Conservation (phyloP, 352 stramenopile species). For the Globisporangium spiculum region DNA sequence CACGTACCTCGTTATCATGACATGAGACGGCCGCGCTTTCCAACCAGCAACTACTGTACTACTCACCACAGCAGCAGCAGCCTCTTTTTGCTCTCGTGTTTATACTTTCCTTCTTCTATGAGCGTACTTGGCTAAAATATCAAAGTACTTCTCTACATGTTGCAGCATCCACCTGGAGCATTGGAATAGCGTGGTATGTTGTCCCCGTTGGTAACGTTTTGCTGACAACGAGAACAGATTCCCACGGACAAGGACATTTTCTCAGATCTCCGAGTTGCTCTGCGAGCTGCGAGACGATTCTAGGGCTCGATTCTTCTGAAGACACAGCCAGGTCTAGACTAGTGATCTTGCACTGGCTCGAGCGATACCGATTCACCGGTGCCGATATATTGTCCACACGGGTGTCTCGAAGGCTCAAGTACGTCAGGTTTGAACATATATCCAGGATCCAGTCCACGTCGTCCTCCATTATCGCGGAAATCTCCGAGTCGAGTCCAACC, state of each 20-base stretch:
- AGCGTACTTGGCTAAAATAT: conserved; percentile 5
- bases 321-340: neutral
- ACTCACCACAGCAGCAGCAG: neutral
- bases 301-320: neutral
- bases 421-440: neutral
- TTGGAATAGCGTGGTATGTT: neutral
- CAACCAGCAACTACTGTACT: neutral
- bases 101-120: neutral
- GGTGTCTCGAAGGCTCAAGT: neutral
- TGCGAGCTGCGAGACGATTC: neutral
- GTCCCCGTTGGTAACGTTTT: neutral
- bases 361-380: neutral
- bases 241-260: neutral
- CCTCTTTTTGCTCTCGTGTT: conserved; percentile 9
- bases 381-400: neutral
- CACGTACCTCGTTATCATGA: conserved; percentile 89
- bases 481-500: neutral
- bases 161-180: neutral
- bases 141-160: conserved; percentile 6
- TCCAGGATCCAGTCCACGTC: neutral
- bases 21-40: conserved; percentile 36
- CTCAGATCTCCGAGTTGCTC: neutral
- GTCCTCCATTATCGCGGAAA: neutral
- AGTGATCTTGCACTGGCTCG: neutral
- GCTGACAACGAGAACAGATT: neutral